Conservation (phyloP, 1,284 basidiomycete species). For the Apiotrichum sp. region DNA sequence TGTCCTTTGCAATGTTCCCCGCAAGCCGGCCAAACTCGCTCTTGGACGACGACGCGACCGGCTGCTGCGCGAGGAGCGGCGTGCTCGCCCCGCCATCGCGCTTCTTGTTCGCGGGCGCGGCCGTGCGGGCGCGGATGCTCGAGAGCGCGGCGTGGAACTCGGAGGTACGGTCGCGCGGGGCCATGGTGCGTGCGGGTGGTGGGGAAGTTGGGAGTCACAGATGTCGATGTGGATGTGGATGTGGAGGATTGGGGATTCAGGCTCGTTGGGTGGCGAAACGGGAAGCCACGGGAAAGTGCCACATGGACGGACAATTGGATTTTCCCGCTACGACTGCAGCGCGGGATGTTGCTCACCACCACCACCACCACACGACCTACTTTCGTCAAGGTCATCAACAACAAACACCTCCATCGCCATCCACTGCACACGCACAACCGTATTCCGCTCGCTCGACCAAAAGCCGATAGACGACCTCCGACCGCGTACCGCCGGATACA, state of each 20-base stretch:
- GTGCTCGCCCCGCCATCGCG: constrained; percentile 25
- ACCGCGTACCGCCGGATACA: no score
- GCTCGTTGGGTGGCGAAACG: neutral
- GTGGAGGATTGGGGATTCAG: neutral
- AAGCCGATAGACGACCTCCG: no score
- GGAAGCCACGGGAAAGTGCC: neutral
- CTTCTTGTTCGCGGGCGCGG: constrained; percentile 6
- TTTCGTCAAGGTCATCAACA: neutral
- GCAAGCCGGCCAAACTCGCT: constrained; percentile 89
- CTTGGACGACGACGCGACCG: constrained; percentile 48
- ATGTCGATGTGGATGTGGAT: neutral
- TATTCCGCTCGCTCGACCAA: no score
- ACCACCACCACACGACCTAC: no score
- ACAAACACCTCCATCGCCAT: neutral
- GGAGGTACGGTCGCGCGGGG: constrained; percentile 43
- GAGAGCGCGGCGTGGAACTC: constrained; percentile 46
- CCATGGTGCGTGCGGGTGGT: constrained; percentile 16
- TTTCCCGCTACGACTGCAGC: no score
- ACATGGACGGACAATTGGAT: neutral
- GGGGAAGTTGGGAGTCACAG: neutral
- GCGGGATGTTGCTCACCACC: neutral
- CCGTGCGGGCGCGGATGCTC: constrained; percentile 42
- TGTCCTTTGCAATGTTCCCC: constrained; percentile 85
- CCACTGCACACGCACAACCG: neutral
- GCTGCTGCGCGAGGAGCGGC: constrained; percentile 22